Percentiles rank a stretch among this genome's conserved stretches.
These are phyloP conservation scores for Gelatoporia subvermispora DNA, from an alignment of 768 basidiomycete species.

Conservation along the genomic window DNA sequence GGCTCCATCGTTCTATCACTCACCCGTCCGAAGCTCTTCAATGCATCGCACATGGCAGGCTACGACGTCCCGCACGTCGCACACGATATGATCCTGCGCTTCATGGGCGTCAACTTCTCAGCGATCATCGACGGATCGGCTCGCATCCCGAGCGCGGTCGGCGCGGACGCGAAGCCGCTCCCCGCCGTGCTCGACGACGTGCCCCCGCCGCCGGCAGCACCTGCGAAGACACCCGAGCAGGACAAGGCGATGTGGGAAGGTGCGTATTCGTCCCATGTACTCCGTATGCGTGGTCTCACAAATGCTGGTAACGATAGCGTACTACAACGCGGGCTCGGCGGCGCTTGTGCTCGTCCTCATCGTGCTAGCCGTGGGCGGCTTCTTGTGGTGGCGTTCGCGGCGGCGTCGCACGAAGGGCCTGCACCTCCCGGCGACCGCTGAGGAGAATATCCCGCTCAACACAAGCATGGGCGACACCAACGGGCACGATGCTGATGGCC, in stretches of 20 bases:
- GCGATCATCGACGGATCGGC: conserved; percentile 78
- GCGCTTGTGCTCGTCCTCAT: conserved; percentile 79
- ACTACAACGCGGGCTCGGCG: conserved; percentile 90
- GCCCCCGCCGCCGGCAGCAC: conserved; percentile 31
- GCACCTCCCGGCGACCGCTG: conserved; percentile 32
- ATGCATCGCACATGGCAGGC: conserved; percentile 95
- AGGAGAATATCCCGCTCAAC: conserved; percentile 73
- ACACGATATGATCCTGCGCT: conserved; percentile 98
- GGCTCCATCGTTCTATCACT: too few relatives aligned
- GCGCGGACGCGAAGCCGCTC: conserved; percentile 62
- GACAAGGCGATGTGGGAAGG: conserved; percentile 91
- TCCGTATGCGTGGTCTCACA: neutral
- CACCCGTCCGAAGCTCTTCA: conserved; percentile 56
- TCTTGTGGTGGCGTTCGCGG: conserved; percentile 75
- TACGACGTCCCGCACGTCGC: conserved; percentile 82
- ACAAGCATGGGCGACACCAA: conserved; percentile 22
- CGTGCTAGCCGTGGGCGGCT: conserved; percentile 58
- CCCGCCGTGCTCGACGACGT: conserved; percentile 43
- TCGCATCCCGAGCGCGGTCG: conserved; percentile 75
- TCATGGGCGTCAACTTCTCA: conserved; percentile 89
- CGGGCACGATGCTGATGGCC: conserved; percentile 19
- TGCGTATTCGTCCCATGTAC: conserved; percentile 28
- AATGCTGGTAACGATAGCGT: conserved; percentile 48
- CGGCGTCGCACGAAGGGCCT: conserved; percentile 36
- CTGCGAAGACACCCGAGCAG: conserved; percentile 65